Evolutionary conservation across 1,284 basidiomycete genomes (phyloP).

Genomic region (Mycosarcoma mackinlayi): DNA sequence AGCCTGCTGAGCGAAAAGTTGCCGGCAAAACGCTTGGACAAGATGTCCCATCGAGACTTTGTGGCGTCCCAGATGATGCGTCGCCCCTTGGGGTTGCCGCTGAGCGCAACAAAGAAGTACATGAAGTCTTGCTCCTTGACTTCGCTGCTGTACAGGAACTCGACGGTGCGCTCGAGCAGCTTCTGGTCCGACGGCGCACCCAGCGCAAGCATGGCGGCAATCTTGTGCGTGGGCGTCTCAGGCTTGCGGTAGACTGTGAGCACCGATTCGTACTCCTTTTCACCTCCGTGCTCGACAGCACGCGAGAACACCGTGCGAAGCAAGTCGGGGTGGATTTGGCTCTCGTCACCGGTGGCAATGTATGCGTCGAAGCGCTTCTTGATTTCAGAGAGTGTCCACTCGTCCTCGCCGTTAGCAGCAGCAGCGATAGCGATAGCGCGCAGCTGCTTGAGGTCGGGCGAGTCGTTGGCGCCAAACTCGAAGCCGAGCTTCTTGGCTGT

Average conservation of each 20-base stretch:
- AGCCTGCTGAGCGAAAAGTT: conserved; percentile 65
- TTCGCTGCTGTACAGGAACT: conserved; percentile 60
- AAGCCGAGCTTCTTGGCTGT: conserved; percentile 83
- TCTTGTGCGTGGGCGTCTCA: conserved; percentile 71
- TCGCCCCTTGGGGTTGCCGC: conserved; percentile 62
- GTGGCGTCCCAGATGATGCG: conserved; percentile 67
- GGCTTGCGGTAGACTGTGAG: conserved; percentile 77
- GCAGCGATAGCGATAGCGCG: conserved; percentile 79
- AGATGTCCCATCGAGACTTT: conserved; percentile 64
- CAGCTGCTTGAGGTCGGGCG: conserved; percentile 79
- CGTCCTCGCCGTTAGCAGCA: conserved; percentile 72
- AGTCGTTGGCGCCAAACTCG: conserved; percentile 78
- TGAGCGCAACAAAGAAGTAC: conserved; percentile 67
- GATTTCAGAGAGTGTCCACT: conserved; percentile 72
- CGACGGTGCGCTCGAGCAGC: conserved; percentile 67
- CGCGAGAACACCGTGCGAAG: conserved; percentile 52
- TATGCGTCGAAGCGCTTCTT: conserved; percentile 79
- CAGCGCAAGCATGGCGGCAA: conserved; percentile 68
- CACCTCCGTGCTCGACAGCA: conserved; percentile 80
- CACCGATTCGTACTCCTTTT: conserved; percentile 75
- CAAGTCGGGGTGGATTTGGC: conserved; percentile 75
- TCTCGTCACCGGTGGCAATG: conserved; percentile 80
- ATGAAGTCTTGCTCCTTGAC: conserved; percentile 69
- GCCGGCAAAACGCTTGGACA: conserved; percentile 75
- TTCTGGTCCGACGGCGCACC: conserved; percentile 57